Percentiles rank a stretch among this genome's conserved stretches.
phyloP scores from a whole-genome alignment of 129 eudicot species.

The Logfia minima region DNA sequence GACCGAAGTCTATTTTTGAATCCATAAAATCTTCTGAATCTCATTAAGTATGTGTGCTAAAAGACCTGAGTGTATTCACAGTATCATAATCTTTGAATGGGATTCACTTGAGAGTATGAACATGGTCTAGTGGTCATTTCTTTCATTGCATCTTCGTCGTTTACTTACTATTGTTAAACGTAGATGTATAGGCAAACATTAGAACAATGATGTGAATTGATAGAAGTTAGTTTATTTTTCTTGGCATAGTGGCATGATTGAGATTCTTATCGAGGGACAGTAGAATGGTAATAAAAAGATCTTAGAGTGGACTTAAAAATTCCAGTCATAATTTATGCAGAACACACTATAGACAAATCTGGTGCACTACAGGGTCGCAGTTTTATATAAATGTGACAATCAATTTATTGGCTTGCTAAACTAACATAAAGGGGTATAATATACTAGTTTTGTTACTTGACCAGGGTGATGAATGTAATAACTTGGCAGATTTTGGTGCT shows the following conservation, averaged over 20 bases:
- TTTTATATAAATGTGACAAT: neutral
- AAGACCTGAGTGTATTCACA: neutral
- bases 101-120: neutral
- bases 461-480: slow-evolving; percentile 82
- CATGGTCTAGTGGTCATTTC: neutral
- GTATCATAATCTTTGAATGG: neutral
- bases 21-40: neutral
- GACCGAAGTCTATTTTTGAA: neutral
- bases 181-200: neutral
- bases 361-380: neutral
- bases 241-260: neutral
- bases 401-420: neutral
- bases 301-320: neutral
- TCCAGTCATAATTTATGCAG: neutral
- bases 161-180: neutral
- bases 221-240: neutral
- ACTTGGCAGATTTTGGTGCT: slow-evolving; percentile 63
- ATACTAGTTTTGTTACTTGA: slow-evolving; percentile 19
- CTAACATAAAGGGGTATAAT: neutral
- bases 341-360: neutral
- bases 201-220: neutral
- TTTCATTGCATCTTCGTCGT: neutral
- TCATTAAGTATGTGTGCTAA: neutral
- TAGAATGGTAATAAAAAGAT: neutral
- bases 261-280: neutral